Percentiles rank a stretch among this genome's conserved stretches.
Conservation (phyloP, 202 grass and related monocot species). For the Sporobolus alterniflorus region DNA sequence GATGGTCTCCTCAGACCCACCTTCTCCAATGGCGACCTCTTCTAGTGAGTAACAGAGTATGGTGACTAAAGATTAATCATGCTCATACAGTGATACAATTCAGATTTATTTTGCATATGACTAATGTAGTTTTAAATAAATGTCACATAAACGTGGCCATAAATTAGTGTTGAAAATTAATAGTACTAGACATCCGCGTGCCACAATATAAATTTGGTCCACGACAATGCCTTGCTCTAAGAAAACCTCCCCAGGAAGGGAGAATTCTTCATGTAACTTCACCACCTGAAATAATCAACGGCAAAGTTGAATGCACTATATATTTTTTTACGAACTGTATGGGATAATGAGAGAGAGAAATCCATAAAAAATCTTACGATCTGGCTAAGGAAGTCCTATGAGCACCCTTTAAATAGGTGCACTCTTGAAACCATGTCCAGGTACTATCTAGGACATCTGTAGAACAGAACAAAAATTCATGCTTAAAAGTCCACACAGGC, state of each 20-base stretch:
- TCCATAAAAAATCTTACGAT: conserved; percentile 64
- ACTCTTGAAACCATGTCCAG: conserved; percentile 70
- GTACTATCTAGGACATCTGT: conserved; percentile 67
- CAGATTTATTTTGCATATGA: not conserved
- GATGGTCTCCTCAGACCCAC: conserved; percentile 56
- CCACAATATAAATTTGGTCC: conserved; percentile 87
- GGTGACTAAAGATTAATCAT: not conserved
- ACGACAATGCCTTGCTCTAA: conserved; percentile 83
- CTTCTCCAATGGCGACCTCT: conserved; percentile 52
- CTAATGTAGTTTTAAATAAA: not conserved
- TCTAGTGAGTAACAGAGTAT: conserved; percentile 40
- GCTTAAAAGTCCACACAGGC: not conserved
- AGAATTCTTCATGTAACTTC: conserved; percentile 84
- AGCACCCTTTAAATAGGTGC: conserved; percentile 76
- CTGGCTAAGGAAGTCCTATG: conserved; percentile 92
- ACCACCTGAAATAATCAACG: conserved; percentile 56
- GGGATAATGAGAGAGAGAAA: not conserved
- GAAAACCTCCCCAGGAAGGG: conserved; percentile 83
- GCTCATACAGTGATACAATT: not conserved
- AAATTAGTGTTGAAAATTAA: not conserved
- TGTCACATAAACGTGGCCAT: not conserved
- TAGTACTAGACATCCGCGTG: conserved; percentile 81
- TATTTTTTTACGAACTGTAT: not conserved
- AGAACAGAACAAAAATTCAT: not conserved
- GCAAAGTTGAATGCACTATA: not conserved